Evolutionary conservation across 352 stramenopile genomes (phyloP), one percentile per base, ranked within the genome.

Genomic region (Elongisporangium prolatum): DNA sequence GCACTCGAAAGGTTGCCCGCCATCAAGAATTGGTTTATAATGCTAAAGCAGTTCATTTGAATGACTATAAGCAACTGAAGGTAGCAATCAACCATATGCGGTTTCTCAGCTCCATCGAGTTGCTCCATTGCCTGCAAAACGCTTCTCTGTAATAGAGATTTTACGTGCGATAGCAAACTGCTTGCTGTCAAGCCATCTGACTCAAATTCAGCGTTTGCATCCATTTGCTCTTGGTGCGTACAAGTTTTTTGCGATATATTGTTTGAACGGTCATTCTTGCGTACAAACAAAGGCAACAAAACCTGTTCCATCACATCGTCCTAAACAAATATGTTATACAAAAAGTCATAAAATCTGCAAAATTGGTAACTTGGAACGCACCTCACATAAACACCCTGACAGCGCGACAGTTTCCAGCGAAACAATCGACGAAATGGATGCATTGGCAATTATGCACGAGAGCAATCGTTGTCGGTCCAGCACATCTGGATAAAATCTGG

Each of bases 1-100:
- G 34, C 28, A 7, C 21, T 52, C 7, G 17, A 52, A 1, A 40
- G 40, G 6, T 20, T 44, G 37, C 51, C 21, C 38, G 34, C 18
- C 11, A 28, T 52, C 7, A 28, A 50, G 54, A 51, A 60, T 52
- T 50, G 57, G 50, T 67, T 49, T 3, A 57, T 51, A 40, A 82
- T 55, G 57, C 68, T 71, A 49, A 81, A 67, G 44, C 77, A 60
- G 61, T 86, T 70, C 5, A 63, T 67, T 53, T 86, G 76, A 0
- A 81, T 22, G 11, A 74, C 65, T 24, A 69, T 59, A 2, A 86
- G 60, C 40, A 81, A 44, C 37, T 54, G 50, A 24, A 81, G 28
- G 52, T 77, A 68, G n/a, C 65, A 72, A 55, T 72, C 61, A 9
- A 64, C 52, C 28, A 56, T 37, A 11, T 54, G 57, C 8, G 21